A percentile compares a stretch with the other conserved stretches of the same genome.
phyloP scores from a whole-genome alignment of 2,329 filamentous ascomycete species.

The Bipolaris victoriae region DNA sequence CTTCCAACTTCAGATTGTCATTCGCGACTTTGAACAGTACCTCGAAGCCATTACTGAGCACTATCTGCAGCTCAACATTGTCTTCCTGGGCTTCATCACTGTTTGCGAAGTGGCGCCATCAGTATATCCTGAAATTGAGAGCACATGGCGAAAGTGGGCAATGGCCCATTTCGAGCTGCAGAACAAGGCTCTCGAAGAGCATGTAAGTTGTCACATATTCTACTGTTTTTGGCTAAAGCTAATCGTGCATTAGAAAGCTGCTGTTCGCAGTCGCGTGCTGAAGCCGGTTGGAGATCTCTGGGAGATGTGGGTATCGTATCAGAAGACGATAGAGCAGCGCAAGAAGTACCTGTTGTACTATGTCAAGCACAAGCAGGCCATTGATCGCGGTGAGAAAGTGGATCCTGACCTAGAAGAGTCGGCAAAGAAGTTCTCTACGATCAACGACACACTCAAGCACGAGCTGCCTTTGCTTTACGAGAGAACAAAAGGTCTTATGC shows the following conservation, averaged over 20 bases:
- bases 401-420: slow-evolving; percentile 85
- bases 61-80: slow-evolving; percentile 79
- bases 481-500: slow-evolving; percentile 82
- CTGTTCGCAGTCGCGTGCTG: slow-evolving; percentile 82
- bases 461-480: slow-evolving; percentile 85
- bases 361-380: slow-evolving; percentile 77
- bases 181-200: slow-evolving; percentile 80
- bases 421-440: slow-evolving; percentile 85
- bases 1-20: slow-evolving; percentile 87
- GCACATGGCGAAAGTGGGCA: slow-evolving; percentile 92
- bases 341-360: slow-evolving; percentile 92
- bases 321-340: slow-evolving; percentile 90
- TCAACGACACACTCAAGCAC: slow-evolving; percentile 92
- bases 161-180: slow-evolving; percentile 86
- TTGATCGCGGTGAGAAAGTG: slow-evolving; percentile 80
- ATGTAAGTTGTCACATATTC: slow-evolving; percentile 62
- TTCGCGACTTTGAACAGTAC: slow-evolving; percentile 93
- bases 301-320: slow-evolving; percentile 80
- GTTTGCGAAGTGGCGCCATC: slow-evolving; percentile 71
- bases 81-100: slow-evolving; percentile 80
- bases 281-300: slow-evolving; percentile 81
- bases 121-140: slow-evolving; percentile 79
- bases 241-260: slow-evolving; percentile 54
- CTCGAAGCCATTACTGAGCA: slow-evolving; percentile 80
- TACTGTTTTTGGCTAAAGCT: slow-evolving; percentile 11